A percentile compares a stretch with the other conserved stretches of the same genome.
Conservation (phyloP, 2,329 filamentous ascomycete species). For the Pseudopyricularia javanii region DNA sequence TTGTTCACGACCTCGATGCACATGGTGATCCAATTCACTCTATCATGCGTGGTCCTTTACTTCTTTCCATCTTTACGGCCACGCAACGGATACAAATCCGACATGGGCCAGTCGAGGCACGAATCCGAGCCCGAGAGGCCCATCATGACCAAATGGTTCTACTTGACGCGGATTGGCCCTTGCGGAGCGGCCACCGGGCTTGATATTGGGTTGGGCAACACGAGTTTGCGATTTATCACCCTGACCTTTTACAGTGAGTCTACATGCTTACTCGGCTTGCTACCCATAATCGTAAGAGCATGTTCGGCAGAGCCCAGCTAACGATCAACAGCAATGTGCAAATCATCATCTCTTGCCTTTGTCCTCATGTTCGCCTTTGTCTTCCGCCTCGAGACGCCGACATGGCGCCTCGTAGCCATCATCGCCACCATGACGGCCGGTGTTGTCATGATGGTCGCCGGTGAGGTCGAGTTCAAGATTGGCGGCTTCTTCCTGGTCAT, state of each 20-base stretch:
- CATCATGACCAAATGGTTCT: constrained; percentile 84
- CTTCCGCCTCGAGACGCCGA: constrained; percentile 81
- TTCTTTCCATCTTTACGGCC: constrained; percentile 71
- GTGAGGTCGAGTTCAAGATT: constrained; percentile 79
- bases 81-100: constrained; percentile 23
- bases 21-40: constrained; percentile 86
- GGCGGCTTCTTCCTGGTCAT: constrained; percentile 89
- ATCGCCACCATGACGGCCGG: constrained; percentile 87
- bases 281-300: too few relatives aligned
- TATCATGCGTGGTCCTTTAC: constrained; percentile 68
- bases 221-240: constrained; percentile 88
- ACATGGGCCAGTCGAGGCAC: constrained; percentile 36
- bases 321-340: constrained; percentile 67
- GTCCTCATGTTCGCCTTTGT: constrained; percentile 91
- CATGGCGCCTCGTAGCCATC: constrained; percentile 72
- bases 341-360: constrained; percentile 90
- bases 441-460: constrained; percentile 96
- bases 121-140: constrained; percentile 40
- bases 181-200: constrained; percentile 88
- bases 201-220: constrained; percentile 93
- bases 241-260: constrained; percentile 83
- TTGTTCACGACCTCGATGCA: constrained; percentile 91
- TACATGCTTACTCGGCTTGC: too few relatives aligned
- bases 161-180: constrained; percentile 79
- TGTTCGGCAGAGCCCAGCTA: background rate